Base-by-base conservation (phyloP, 116 monocot species). In the Phalaenopsis hybrid region DNA sequence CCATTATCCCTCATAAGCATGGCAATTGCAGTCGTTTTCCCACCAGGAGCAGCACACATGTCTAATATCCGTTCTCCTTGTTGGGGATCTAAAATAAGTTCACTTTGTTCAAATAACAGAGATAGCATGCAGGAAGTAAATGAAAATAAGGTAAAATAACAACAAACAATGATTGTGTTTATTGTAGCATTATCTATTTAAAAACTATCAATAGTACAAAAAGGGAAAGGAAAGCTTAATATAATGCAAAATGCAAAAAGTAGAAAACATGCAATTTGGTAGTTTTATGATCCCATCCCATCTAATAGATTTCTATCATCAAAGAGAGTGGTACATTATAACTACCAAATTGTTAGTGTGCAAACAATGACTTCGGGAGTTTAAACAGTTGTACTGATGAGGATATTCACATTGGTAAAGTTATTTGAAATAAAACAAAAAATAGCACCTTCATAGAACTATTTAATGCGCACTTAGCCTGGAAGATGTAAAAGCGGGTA, bases 21-120 rank as follows among this genome's bases (percentile, higher is more conserved):
- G 48, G 92, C 98, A 91, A 99, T 93, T 85, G 93, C 98, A 58
- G 98, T 99, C 23, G 98, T 99, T 86, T 99, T 99, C 28, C 98
- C 98, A 45, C 98, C 98, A 52, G 98, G 98, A 78, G 98, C 98
- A 81, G 98, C 98, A 90, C 98, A 99, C 98, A 99, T 99, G 81
- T 99, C 98, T 78, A 99, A 86, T 89, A 99, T 89, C 5, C 82
- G 81, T 74, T 99, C 98, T 84, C 92, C 98, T 88, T 89, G 83
- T 83, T 90, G 92, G 31, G 99, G 95, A 84, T 95, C 99, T 99
- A 85, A 76, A 51, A 86, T 49, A 87, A 31, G 58, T 44, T 78
- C 20, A 61, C 34, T 59, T 57, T 15, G 55, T 55, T 44, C 10
- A 45, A 76, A 44, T 8, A 34, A 63, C 28, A 48, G 20, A 21